Evolutionary conservation across 495 filamentous ascomycete genomes (phyloP).

Genomic region (Jackrogersella minutella): DNA sequence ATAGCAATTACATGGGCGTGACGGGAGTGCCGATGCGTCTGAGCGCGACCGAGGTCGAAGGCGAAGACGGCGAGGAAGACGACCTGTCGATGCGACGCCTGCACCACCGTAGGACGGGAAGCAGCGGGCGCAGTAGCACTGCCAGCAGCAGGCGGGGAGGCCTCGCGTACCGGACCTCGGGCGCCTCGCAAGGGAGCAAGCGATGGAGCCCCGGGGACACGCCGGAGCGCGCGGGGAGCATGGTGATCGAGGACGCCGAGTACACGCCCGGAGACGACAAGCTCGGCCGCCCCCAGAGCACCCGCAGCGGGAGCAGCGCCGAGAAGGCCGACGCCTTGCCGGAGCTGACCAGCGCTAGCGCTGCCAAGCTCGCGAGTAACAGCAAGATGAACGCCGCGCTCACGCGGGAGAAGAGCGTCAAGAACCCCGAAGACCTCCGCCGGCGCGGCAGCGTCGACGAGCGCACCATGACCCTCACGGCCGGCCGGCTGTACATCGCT

Average conservation of each 20-base stretch:
- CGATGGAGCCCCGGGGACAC: constrained; percentile 76
- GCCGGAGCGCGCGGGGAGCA: constrained; percentile 61
- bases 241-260: constrained; percentile 51
- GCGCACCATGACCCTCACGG: constrained; percentile 81
- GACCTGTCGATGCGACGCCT: constrained; percentile 62
- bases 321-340: constrained; percentile 60
- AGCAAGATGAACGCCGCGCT: constrained; percentile 60
- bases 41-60: constrained; percentile 93
- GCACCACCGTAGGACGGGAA: constrained; percentile 77
- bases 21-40: constrained; percentile 87
- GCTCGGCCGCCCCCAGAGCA: constrained; percentile 55
- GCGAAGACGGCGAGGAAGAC: constrained; percentile 79
- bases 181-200: constrained; percentile 52
- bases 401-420: constrained; percentile 69
- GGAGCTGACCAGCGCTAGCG: constrained; percentile 48
- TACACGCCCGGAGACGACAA: constrained; percentile 53
- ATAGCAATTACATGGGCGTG: constrained; percentile 72
- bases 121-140: constrained; percentile 77
- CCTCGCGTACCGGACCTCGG: constrained; percentile 62
- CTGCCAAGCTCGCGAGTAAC: constrained; percentile 58
- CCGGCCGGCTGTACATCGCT: constrained; percentile 86
- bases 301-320: constrained; percentile 62
- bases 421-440: constrained; percentile 76
- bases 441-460: constrained; percentile 95
- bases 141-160: constrained; percentile 71